These are phyloP conservation scores for Talaromyces pinophilus DNA, from an alignment of 2,329 filamentous ascomycete genomes.

Conservation along the genomic window DNA sequence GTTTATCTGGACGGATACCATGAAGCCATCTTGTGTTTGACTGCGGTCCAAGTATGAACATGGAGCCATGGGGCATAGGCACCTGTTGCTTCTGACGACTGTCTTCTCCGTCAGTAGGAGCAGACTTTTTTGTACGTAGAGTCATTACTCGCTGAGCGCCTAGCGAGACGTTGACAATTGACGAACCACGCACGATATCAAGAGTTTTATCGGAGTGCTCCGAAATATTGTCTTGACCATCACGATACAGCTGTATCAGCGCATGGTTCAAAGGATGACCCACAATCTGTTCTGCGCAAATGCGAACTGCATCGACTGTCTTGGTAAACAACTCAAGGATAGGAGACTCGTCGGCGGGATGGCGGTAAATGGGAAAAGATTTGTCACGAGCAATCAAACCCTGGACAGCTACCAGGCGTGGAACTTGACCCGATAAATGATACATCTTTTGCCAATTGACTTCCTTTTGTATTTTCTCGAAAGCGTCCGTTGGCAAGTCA, in stretches of 20 bases:
- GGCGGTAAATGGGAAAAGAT: slow-evolving; percentile 82
- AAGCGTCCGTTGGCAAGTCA: slow-evolving; percentile 62
- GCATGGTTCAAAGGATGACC: slow-evolving; percentile 87
- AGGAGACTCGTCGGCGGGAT: slow-evolving; percentile 85
- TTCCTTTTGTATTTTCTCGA: slow-evolving; percentile 70
- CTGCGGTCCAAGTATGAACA: slow-evolving; percentile 75
- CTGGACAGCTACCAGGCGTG: slow-evolving; percentile 86
- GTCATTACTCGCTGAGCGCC: slow-evolving; percentile 89
- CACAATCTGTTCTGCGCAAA: slow-evolving; percentile 68
- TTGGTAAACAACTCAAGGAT: slow-evolving; percentile 74
- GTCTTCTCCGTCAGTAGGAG: slow-evolving; percentile 27
- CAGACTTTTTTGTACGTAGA: slow-evolving; percentile 68
- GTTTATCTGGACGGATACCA: slow-evolving; percentile 85
- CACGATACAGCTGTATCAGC: slow-evolving; percentile 90
- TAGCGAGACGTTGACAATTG: slow-evolving; percentile 90
- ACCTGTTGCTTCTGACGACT: slow-evolving; percentile 65
- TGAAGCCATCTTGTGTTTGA: slow-evolving; percentile 91
- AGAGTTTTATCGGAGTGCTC: slow-evolving; percentile 97
- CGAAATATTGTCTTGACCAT: slow-evolving; percentile 85
- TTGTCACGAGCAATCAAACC: slow-evolving; percentile 69
- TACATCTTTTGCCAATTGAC: slow-evolving; percentile 90
- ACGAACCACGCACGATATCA: slow-evolving; percentile 78
- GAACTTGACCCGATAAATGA: slow-evolving; percentile 87
- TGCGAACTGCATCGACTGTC: slow-evolving; percentile 68
- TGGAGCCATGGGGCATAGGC: slow-evolving; percentile 80